phyloP scores from a whole-genome alignment of 441 rosid genomes.

The Syzygium syzygioides region DNA sequence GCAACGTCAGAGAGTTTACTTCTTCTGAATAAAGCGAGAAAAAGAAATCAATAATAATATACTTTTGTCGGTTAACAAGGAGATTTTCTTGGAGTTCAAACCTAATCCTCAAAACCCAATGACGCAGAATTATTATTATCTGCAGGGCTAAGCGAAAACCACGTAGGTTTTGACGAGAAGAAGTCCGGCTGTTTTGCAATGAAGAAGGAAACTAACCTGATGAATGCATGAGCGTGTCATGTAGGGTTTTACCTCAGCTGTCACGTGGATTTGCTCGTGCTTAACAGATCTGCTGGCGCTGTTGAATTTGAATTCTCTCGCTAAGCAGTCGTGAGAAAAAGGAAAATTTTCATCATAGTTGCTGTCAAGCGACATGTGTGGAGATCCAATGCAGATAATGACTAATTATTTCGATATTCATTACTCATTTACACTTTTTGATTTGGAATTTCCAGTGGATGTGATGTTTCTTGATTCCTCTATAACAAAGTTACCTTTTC shows the following conservation, averaged over 20 bases:
- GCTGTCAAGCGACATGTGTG: background rate
- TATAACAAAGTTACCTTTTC: background rate
- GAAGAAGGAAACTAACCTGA: background rate
- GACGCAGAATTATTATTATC: background rate
- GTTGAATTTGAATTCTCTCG: background rate
- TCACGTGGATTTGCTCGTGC: background rate
- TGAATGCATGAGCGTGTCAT: background rate
- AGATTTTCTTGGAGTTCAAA: background rate
- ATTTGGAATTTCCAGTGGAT: background rate
- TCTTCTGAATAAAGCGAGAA: background rate
- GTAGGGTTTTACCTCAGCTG: background rate
- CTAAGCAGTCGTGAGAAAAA: background rate
- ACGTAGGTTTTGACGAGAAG: background rate
- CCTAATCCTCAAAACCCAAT: background rate
- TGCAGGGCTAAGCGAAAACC: background rate
- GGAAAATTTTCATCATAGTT: background rate
- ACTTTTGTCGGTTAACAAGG: background rate
- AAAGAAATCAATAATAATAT: background rate
- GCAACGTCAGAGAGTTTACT: background rate
- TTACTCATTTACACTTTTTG: background rate
- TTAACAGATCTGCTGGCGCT: background rate
- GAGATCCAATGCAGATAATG: background rate
- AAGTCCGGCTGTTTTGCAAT: background rate
- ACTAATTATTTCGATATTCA: background rate
- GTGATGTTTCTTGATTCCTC: background rate